phyloP scores from a whole-genome alignment of 306 rosid genomes.

The Lathyrus sativus region DNA sequence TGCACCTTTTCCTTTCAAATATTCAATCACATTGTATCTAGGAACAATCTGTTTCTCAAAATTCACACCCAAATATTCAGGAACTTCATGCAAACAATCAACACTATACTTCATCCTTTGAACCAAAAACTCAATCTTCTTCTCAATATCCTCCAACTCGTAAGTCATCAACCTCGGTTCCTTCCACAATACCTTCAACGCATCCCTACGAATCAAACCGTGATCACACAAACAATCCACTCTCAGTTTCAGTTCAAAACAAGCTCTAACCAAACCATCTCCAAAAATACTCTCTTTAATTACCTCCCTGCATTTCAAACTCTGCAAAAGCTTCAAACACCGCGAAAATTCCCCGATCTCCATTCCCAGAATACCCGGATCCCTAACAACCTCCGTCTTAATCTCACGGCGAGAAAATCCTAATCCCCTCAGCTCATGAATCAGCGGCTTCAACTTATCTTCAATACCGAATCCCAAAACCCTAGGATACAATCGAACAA shows the following conservation, averaged over 20 bases:
- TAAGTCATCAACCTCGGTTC: constrained; percentile 73
- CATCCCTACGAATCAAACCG: constrained; percentile 69
- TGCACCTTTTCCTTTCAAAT: constrained; percentile 69
- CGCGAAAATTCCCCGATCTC: constrained; percentile 72
- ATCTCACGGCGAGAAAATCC: constrained; percentile 60
- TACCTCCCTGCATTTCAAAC: constrained; percentile 64
- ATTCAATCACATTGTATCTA: constrained; percentile 68
- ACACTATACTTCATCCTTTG: constrained; percentile 58
- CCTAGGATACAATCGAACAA: constrained; percentile 55
- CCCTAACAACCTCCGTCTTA: constrained; percentile 54
- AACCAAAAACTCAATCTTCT: constrained; percentile 70
- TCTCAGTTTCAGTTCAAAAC: constrained; percentile 70
- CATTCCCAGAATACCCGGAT: constrained; percentile 65
- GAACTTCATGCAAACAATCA: constrained; percentile 69
- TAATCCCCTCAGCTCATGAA: constrained; percentile 54
- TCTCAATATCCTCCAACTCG: constrained; percentile 58
- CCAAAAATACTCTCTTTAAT: constrained; percentile 54
- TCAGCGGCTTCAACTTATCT: constrained; percentile 59
- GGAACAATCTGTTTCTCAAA: constrained; percentile 87
- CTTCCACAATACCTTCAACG: constrained; percentile 74
- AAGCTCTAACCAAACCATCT: constrained; percentile 63
- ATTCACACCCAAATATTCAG: constrained; percentile 77
- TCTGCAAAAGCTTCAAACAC: constrained; percentile 57
- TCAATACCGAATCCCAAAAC: constrained; percentile 66
- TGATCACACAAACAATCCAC: constrained; percentile 71